Percentiles rank a stretch among this genome's conserved stretches.
phyloP scores from a whole-genome alignment of 768 basidiomycete genomes.

The Boletus rubescentipes region DNA sequence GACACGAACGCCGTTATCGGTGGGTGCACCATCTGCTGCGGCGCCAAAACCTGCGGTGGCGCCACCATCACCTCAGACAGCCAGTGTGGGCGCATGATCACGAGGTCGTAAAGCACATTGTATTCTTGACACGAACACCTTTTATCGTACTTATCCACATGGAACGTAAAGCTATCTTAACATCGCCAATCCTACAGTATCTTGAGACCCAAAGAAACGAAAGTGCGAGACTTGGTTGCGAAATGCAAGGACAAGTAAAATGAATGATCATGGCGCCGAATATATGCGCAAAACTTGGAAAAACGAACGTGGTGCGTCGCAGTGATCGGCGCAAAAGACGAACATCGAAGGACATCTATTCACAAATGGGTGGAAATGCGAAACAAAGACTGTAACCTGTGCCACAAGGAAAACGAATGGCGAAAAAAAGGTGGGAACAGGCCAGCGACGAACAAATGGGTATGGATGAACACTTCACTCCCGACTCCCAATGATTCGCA shows the following conservation, averaged over 20 bases:
- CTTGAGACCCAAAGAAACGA: background rate
- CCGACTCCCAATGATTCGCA: slow-evolving; percentile 46
- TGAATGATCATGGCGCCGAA: background rate
- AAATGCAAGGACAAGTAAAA: background rate
- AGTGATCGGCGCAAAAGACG: background rate
- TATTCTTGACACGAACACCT: slow-evolving; percentile 6
- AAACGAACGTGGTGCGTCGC: background rate
- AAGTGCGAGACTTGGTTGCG: background rate
- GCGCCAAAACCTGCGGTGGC: slow-evolving; percentile 8
- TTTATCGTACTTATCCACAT: slow-evolving; percentile 8
- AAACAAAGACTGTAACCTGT: slow-evolving; percentile 4
- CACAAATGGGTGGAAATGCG: background rate
- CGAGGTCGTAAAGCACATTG: background rate
- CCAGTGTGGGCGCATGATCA: slow-evolving; percentile 38
- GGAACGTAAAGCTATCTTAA: slow-evolving; percentile 11
- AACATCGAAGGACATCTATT: background rate
- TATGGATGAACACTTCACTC: slow-evolving; percentile 12
- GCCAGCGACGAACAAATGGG: slow-evolving; percentile 1
- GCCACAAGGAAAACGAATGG: slow-evolving; percentile 8
- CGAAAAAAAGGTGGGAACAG: background rate
- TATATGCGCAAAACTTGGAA: background rate
- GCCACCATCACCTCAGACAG: slow-evolving; percentile 21
- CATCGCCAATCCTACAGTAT: slow-evolving; percentile 6
- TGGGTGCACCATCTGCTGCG: slow-evolving; percentile 62
- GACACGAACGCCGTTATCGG: slow-evolving; percentile 64